A percentile compares a stretch with the other conserved stretches of the same genome.
Evolutionary conservation across 768 basidiomycete species (phyloP).

Genomic region (Tylopilus sp.): DNA sequence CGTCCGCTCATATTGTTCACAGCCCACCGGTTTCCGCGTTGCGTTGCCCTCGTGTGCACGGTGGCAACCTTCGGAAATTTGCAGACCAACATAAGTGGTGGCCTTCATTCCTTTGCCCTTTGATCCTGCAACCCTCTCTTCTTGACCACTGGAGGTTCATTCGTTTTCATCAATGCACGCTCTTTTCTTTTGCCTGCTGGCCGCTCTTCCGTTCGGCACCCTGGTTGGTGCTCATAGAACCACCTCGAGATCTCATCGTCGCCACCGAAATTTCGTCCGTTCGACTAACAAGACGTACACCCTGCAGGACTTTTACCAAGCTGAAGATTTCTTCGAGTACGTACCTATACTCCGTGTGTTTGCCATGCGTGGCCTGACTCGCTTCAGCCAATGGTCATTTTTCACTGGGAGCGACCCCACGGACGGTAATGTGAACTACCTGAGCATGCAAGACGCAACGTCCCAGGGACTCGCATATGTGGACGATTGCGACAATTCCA

Average conservation of each 20-base stretch:
- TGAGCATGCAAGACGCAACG: conserved; percentile 44
- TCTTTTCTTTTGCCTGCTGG: conserved; percentile 32
- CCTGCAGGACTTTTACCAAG: conserved; percentile 41
- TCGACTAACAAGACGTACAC: conserved; percentile 30
- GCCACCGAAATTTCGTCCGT: conserved; percentile 27
- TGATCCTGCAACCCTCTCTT: background rate
- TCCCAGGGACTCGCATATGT: conserved; percentile 58
- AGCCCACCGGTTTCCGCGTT: background rate
- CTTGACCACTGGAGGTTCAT: background rate
- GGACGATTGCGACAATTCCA: conserved; percentile 49
- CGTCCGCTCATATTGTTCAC: background rate
- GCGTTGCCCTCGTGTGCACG: background rate
- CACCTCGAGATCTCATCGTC: conserved; percentile 19
- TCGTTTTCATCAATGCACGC: conserved; percentile 29
- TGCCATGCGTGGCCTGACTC: background rate
- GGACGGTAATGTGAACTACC: conserved; percentile 63
- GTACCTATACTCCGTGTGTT: conserved; percentile 11
- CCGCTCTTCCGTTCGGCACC: conserved; percentile 32
- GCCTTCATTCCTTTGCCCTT: background rate
- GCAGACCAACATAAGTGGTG: conserved; percentile 4
- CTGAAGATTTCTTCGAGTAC: conserved; percentile 60
- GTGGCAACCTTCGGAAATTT: background rate
- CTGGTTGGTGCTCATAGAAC: conserved; percentile 35
- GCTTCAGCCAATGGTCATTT: conserved; percentile 63
- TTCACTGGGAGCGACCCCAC: conserved; percentile 66